Conservation (phyloP, 495 filamentous ascomycete genomes). For the Rhizodiscina lignyota region DNA sequence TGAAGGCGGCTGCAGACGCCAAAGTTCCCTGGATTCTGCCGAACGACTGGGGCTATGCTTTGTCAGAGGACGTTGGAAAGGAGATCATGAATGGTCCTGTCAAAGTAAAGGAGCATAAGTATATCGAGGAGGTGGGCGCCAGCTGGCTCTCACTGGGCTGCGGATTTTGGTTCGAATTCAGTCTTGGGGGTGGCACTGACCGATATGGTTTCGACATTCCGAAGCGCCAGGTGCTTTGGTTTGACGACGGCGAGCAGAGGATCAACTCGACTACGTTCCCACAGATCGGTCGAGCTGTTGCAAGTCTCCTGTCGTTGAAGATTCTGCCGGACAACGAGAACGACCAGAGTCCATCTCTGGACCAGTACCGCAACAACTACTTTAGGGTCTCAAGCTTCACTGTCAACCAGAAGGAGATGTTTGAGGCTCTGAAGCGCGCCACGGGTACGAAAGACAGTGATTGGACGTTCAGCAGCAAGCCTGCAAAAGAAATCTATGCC, state of each 20-base stretch:
- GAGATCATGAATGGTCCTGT: slow-evolving; percentile 17
- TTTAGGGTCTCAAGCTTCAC: slow-evolving; percentile 27
- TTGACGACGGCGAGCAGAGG: slow-evolving; percentile 8
- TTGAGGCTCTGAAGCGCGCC: slow-evolving; percentile 31
- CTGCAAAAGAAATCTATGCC: slow-evolving; percentile 24
- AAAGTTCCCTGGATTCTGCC: slow-evolving; percentile 45
- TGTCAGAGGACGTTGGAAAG: slow-evolving; percentile 19
- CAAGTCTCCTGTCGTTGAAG: slow-evolving; percentile 23
- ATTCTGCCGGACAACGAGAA: slow-evolving; percentile 28
- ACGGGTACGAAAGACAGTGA: slow-evolving; percentile 31
- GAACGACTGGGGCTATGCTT: slow-evolving; percentile 35
- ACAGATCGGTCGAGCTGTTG: slow-evolving; percentile 26
- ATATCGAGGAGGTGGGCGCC: slow-evolving; percentile 28
- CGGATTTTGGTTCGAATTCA: slow-evolving; percentile 31
- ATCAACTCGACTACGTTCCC: slow-evolving; percentile 23
- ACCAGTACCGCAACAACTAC: slow-evolving; percentile 21
- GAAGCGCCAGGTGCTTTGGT: slow-evolving; percentile 7
- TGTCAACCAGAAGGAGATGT: slow-evolving; percentile 30
- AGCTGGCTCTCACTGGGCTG: slow-evolving; percentile 29
- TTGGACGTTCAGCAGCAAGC: slow-evolving; percentile 36
- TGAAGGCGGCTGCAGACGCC: slow-evolving; percentile 43
- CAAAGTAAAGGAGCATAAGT: slow-evolving; percentile 4
- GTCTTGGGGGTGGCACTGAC: slow-evolving; percentile 2
- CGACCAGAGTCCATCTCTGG: slow-evolving; percentile 12
- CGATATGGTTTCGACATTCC: slow-evolving; percentile 11